phyloP scores from a whole-genome alignment of 257 asterid species.

The Cordia subcordata region DNA sequence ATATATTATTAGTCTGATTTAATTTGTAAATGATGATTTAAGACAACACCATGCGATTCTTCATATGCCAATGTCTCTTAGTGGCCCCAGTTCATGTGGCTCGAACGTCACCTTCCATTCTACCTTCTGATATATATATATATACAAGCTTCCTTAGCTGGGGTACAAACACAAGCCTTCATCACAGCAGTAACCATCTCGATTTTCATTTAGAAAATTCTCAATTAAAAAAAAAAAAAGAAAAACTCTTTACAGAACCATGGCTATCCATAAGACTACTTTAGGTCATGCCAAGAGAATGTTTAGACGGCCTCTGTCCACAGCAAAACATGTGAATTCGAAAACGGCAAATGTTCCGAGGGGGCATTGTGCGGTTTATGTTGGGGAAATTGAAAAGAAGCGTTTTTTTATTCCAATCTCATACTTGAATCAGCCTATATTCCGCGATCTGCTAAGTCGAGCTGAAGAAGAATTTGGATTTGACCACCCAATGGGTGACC shows the following conservation, averaged over 20 bases:
- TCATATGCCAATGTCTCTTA: conserved; percentile 1
- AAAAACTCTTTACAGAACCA: no score
- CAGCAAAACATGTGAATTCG: no score
- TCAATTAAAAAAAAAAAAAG: no score
- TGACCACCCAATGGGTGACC: conserved; percentile 27
- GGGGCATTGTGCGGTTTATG: conserved; percentile 27
- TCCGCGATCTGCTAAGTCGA: conserved; percentile 14
- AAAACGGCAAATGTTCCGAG: conserved; percentile 20
- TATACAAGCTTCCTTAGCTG: not conserved
- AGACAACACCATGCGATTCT: conserved; percentile 7
- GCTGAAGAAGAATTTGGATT: no score
- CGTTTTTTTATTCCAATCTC: conserved; percentile 22
- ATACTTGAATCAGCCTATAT: conserved; percentile 22
- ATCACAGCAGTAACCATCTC: not conserved
- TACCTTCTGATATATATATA: not conserved
- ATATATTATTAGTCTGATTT: no score
- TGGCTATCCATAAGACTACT: no score
- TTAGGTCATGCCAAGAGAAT: no score
- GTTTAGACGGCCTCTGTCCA: no score
- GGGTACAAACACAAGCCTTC: not conserved
- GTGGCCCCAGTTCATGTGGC: not conserved
- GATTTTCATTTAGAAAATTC: no score
- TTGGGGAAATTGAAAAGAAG: conserved; percentile 30
- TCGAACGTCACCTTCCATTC: not conserved
- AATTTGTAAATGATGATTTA: no score